Conservation (phyloP, 169 alveolate genomes). For the Plasmodium malariae region DNA sequence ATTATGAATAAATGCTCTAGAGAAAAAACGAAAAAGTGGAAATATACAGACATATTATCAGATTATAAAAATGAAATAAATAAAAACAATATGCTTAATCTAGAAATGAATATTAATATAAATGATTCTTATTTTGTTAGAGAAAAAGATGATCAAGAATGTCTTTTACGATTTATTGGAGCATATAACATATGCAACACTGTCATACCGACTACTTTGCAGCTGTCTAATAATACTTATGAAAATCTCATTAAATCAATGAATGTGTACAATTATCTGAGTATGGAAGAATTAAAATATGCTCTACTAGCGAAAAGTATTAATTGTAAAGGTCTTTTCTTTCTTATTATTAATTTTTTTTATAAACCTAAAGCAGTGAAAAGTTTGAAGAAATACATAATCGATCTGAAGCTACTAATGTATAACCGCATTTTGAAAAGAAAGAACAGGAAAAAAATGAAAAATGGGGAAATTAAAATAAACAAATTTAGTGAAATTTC, state of each 20-base stretch:
- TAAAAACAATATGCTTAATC: conserved; percentile 62
- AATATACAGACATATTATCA: conserved; percentile 24
- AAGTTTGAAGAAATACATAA: conserved; percentile 52
- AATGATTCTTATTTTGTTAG: conserved; percentile 39
- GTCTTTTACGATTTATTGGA: conserved; percentile 59
- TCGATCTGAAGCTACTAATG: conserved; percentile 55
- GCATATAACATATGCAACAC: conserved; percentile 52
- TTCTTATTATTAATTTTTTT: conserved; percentile 80
- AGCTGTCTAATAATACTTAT: conserved; percentile 56
- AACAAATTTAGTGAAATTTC: not conserved
- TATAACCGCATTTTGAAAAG: conserved; percentile 45
- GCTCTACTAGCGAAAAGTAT: conserved; percentile 82
- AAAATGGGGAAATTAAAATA: not conserved
- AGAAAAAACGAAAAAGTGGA: conserved; percentile 31
- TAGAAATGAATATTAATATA: conserved; percentile 71
- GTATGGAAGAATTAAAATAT: conserved; percentile 81
- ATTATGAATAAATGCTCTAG: conserved; percentile 22
- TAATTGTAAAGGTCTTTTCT: conserved; percentile 84
- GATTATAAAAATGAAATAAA: conserved; percentile 66
- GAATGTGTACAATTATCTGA: conserved; percentile 65
- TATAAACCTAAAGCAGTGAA: conserved; percentile 82
- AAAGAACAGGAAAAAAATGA: conserved; percentile 25
- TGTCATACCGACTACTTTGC: conserved; percentile 59
- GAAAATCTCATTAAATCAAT: conserved; percentile 45
- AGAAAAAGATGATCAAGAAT: conserved; percentile 72